Evolutionary conservation across 805 yeast genomes (phyloP), one percentile per base, ranked within the genome.

Genomic region (Spathaspora passalidarum): DNA sequence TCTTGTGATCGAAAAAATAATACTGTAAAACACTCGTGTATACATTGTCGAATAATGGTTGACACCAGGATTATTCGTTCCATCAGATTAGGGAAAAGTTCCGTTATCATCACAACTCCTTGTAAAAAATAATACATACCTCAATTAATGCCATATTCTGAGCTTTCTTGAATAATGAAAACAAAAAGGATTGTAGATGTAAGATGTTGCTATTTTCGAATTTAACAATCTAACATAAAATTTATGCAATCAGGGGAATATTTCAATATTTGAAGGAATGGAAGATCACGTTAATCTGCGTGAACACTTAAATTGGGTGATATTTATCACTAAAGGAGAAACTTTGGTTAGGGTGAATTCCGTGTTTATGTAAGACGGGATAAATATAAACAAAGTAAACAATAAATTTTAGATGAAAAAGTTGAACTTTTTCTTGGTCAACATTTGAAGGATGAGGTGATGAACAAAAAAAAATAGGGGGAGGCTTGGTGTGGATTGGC

Each of bases 71-170:
- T n/a, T n/a, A n/a, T n/a, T n/a, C n/a, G n/a, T n/a, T n/a, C n/a
- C n/a, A n/a, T n/a, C n/a, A n/a, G n/a, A n/a, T n/a, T n/a, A n/a
- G n/a, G n/a, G n/a, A n/a, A n/a, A n/a, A n/a, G n/a, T n/a, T n/a
- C n/a, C n/a, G n/a, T 16, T 38, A 14, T 26, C 25, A 38, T 9
- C 38, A 32, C 17, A 34, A 34, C 16, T 9, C 6, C 38, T 25
- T 32, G 36, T 32, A n/a, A 21, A 37, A 9, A 21, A 17, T 20
- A 9, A 37, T 5, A 37, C 40, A 37, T 37, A 37, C 40, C 26
- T 37, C 26, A 20, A 37, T 22, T 13, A 37, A 20, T 37, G 40
- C 26, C 40, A 37, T 37, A 35, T 14, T 29, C 34, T 29, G 5
- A 9, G 16, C 34, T 29, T 29, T 25, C 13, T 11, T 11, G 13